Percentiles rank a stretch among this genome's conserved stretches.
Conservation (phyloP, 257 asterid species). For the Rubia yunnanensis region DNA sequence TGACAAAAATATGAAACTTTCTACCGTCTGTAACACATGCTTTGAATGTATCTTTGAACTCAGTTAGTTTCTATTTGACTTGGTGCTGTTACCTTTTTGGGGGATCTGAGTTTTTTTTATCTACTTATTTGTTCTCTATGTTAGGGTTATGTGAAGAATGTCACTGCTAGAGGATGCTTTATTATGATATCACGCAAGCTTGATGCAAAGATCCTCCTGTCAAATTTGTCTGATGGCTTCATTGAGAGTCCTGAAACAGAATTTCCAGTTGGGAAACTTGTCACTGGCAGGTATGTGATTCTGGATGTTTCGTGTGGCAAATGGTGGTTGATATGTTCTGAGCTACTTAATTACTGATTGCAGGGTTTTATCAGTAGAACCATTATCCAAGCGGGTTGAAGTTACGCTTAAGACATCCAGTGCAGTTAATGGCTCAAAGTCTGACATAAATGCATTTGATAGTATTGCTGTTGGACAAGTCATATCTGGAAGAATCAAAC, state of each 20-base stretch:
- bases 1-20: not conserved
- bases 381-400: conserved; percentile 79
- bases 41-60: not conserved
- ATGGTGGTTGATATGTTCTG: conserved; percentile 21
- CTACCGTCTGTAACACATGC: not conserved
- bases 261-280: conserved; percentile 76
- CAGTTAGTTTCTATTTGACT: not conserved
- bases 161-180: conserved; percentile 79
- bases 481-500: conserved; percentile 69
- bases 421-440: conserved; percentile 28
- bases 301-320: conserved; percentile 2
- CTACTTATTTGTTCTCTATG: conserved; percentile 12
- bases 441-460: conserved; percentile 33
- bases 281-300: conserved; percentile 63
- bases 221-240: conserved; percentile 68
- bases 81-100: not conserved
- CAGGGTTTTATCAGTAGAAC: conserved; percentile 88
- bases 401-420: conserved; percentile 69
- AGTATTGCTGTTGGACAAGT: conserved; percentile 52
- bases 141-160: conserved; percentile 81
- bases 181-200: conserved; percentile 72
- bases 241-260: conserved; percentile 68
- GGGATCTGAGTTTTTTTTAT: not conserved
- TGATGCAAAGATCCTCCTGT: conserved; percentile 77
- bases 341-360: conserved; percentile 14